A percentile compares a stretch with the other conserved stretches of the same genome.
These are phyloP conservation scores for Auricularia sp. DNA, from an alignment of 768 basidiomycete genomes.

Conservation along the genomic window DNA sequence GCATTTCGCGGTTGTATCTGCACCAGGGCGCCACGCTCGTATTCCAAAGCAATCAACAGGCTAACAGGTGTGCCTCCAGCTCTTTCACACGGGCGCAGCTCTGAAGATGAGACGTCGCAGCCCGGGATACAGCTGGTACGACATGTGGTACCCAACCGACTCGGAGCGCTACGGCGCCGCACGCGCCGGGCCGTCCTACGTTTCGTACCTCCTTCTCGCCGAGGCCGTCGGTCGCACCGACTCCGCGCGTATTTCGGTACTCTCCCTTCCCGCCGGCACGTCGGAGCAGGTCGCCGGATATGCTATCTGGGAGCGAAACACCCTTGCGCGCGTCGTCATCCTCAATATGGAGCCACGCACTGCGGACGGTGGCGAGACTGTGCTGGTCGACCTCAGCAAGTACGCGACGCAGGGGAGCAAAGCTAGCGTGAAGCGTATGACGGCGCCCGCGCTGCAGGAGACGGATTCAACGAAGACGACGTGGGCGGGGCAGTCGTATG, in stretches of 20 bases:
- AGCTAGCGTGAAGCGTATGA: slow-evolving; percentile 20
- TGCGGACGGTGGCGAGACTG: not conserved
- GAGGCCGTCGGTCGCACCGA: slow-evolving; percentile 22
- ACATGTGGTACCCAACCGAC: slow-evolving; percentile 23
- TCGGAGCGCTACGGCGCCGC: slow-evolving; percentile 19
- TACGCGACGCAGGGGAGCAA: not conserved
- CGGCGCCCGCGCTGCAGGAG: slow-evolving; percentile 20
- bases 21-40: slow-evolving; percentile 28
- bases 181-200: slow-evolving; percentile 21
- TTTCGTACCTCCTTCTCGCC: slow-evolving; percentile 24
- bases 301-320: slow-evolving; percentile 23
- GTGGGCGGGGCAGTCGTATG: slow-evolving; percentile 25
- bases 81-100: not conserved
- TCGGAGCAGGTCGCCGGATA: slow-evolving; percentile 21
- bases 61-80: slow-evolving; percentile 16
- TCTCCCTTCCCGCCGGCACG: slow-evolving; percentile 12
- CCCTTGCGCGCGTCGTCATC: slow-evolving; percentile 20
- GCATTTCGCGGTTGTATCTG: slow-evolving; percentile 23
- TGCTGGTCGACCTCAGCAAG: slow-evolving; percentile 12
- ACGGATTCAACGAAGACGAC: slow-evolving; percentile 17
- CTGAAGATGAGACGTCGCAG: not conserved
- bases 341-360: slow-evolving; percentile 13
- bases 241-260: slow-evolving; percentile 15
- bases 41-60: slow-evolving; percentile 22
- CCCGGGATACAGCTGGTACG: slow-evolving; percentile 17